Conservation (phyloP, 805 yeast species). For the Alloascoidea africana region DNA sequence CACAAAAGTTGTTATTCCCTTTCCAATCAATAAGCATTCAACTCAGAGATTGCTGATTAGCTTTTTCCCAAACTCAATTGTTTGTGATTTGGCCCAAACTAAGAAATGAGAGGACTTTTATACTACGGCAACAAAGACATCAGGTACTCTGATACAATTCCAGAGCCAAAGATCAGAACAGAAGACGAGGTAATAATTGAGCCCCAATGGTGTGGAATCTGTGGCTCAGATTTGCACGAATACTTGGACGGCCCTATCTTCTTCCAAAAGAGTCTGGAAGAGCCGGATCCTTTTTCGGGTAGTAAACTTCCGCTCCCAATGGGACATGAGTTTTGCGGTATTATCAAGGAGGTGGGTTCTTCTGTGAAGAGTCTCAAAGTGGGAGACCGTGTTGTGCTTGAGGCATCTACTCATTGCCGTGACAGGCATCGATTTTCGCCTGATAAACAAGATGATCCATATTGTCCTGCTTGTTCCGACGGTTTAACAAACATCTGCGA, state of each 20-base stretch:
- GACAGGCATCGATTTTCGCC: slow-evolving; percentile 26
- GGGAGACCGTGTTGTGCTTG: slow-evolving; percentile 50
- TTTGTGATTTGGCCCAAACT: too few species aligned
- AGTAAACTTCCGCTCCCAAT: slow-evolving; percentile 26
- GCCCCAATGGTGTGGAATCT: slow-evolving; percentile 42
- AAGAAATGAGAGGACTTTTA: neutral
- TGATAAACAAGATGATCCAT: slow-evolving; percentile 13
- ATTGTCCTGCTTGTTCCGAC: slow-evolving; percentile 32
- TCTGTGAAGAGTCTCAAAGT: slow-evolving; percentile 25
- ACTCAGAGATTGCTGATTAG: too few species aligned
- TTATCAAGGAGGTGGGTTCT: slow-evolving; percentile 28
- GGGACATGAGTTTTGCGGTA: slow-evolving; percentile 43
- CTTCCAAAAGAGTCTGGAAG: slow-evolving; percentile 24
- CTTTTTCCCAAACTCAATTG: too few species aligned
- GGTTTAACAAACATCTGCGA: slow-evolving; percentile 40
- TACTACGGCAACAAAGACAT: neutral
- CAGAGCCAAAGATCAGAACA: slow-evolving; percentile 20
- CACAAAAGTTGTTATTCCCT: too few species aligned
- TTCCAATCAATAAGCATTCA: too few species aligned
- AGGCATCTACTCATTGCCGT: slow-evolving; percentile 43
- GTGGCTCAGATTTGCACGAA: slow-evolving; percentile 50
- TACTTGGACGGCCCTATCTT: slow-evolving; percentile 44
- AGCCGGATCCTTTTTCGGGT: slow-evolving; percentile 23
- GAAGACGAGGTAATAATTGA: slow-evolving; percentile 28
- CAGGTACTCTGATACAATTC: neutral